Conservation (phyloP, 192 early-diverging fungal species). For the Backusella tarrabulga region DNA sequence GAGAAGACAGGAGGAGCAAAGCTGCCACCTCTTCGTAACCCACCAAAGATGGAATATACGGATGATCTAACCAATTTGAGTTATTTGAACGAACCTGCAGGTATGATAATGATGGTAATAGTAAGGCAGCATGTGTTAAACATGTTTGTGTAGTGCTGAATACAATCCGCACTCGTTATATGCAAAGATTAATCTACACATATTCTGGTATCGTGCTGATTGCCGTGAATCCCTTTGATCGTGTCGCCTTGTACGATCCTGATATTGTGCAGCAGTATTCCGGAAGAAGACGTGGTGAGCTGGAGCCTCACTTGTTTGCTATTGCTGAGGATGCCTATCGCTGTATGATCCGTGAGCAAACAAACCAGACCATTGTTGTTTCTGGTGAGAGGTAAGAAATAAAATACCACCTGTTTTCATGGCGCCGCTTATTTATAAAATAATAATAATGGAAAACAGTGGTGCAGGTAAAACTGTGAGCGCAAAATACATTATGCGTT, state of each 20-base stretch:
- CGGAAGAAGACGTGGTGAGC: slow-evolving; percentile 88
- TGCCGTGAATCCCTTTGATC: slow-evolving; percentile 94
- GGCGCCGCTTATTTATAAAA: no score
- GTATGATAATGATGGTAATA: slow-evolving; percentile 17
- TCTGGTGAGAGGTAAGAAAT: slow-evolving; percentile 78
- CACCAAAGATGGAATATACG: slow-evolving; percentile 82
- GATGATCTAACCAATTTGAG: slow-evolving; percentile 95
- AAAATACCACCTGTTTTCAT: no score
- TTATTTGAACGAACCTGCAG: slow-evolving; percentile 91
- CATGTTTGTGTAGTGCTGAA: slow-evolving; percentile 67
- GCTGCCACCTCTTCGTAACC: slow-evolving; percentile 92
- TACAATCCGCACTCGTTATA: slow-evolving; percentile 88
- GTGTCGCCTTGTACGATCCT: slow-evolving; percentile 86
- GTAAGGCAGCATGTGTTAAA: no score
- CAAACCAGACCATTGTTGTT: slow-evolving; percentile 98
- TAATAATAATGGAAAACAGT: slow-evolving; percentile 8
- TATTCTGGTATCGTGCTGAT: slow-evolving; percentile 99
- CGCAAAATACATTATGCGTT: slow-evolving; percentile 98
- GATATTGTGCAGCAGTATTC: slow-evolving; percentile 93
- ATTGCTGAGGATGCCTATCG: slow-evolving; percentile 98
- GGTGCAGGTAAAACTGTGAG: slow-evolving; percentile 97
- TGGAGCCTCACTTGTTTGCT: slow-evolving; percentile 98
- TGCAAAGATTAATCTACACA: slow-evolving; percentile 95
- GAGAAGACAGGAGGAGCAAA: slow-evolving; percentile 60
- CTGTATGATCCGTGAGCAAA: slow-evolving; percentile 88